phyloP scores from a whole-genome alignment of 768 basidiomycete species.

The Boletus sp. region DNA sequence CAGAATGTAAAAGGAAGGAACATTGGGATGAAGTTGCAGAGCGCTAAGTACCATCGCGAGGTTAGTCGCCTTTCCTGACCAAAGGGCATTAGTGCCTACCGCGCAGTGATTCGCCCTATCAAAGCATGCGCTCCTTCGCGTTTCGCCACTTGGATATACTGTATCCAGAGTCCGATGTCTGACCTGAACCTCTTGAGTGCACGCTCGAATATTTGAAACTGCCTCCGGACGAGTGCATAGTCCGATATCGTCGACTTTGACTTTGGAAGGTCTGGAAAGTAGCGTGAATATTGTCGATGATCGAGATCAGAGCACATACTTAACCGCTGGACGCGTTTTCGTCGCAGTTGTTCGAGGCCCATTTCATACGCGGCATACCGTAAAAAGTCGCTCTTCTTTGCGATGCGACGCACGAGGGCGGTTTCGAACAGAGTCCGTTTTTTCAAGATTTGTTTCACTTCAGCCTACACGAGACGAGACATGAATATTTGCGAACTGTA shows the following conservation, averaged over 20 bases:
- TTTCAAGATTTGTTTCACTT: conserved; percentile 82
- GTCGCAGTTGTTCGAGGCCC: conserved; percentile 75
- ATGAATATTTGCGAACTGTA: background rate
- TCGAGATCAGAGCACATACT: conserved; percentile 43
- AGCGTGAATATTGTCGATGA: background rate
- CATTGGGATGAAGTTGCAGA: conserved; percentile 81
- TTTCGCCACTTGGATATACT: conserved; percentile 85
- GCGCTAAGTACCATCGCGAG: conserved; percentile 48
- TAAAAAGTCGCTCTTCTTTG: conserved; percentile 85
- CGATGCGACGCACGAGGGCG: conserved; percentile 76
- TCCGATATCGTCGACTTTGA: conserved; percentile 67
- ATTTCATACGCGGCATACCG: conserved; percentile 93
- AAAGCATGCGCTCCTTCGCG: conserved; percentile 75
- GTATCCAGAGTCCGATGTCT: conserved; percentile 84
- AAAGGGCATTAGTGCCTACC: conserved; percentile 43
- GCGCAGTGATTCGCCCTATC: conserved; percentile 78
- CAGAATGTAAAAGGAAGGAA: conserved; percentile 76
- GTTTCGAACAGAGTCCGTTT: conserved; percentile 83
- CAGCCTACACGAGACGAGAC: conserved; percentile 44
- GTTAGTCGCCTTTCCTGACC: conserved; percentile 4
- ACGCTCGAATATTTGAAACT: conserved; percentile 89
- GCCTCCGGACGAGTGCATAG: conserved; percentile 79
- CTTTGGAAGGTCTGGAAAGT: conserved; percentile 30
- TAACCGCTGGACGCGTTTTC: conserved; percentile 70
- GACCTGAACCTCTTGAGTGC: conserved; percentile 86